These are phyloP conservation scores for Hypoxylon crocopeplum DNA, from an alignment of 495 filamentous ascomycete species.

Conservation along the genomic window DNA sequence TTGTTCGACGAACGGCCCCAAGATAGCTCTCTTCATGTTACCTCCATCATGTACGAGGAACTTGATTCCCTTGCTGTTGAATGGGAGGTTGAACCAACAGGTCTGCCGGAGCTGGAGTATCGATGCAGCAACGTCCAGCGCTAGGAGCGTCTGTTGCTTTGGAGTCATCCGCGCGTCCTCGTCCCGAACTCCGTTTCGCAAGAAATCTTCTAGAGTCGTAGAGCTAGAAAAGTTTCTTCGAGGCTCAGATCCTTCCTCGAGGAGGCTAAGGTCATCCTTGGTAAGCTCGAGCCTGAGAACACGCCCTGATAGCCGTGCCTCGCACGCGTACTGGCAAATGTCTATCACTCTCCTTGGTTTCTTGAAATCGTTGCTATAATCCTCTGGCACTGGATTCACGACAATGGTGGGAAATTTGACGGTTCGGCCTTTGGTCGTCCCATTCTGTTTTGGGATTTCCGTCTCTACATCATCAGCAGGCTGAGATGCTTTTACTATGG, in stretches of 20 bases:
- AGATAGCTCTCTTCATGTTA: too few species aligned
- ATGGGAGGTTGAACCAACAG: constrained; percentile 9
- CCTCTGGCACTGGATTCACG: too few species aligned
- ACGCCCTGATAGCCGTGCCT: background rate
- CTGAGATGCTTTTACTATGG: background rate
- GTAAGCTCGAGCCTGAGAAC: constrained; percentile 1
- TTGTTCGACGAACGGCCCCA: background rate
- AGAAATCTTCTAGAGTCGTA: constrained; percentile 1
- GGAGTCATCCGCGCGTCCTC: constrained; percentile 6
- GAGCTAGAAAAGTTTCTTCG: background rate
- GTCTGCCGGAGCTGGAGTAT: constrained; percentile 24
- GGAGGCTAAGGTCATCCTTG: background rate
- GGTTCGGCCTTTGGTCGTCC: background rate
- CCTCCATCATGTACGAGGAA: too few species aligned
- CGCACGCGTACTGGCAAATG: background rate
- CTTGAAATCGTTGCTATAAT: background rate
- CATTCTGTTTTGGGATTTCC: background rate
- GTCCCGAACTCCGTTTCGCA: background rate
- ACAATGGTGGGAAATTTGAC: background rate
- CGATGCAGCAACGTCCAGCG: constrained; percentile 21
- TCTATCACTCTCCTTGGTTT: background rate
- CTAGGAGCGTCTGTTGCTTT: constrained; percentile 19
- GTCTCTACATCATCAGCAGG: background rate
- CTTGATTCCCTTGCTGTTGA: background rate
- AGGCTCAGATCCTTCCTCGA: constrained; percentile 4